Base-by-base conservation (phyloP, 2,329 filamentous ascomycete species). In the Aspergillus glaucus region DNA sequence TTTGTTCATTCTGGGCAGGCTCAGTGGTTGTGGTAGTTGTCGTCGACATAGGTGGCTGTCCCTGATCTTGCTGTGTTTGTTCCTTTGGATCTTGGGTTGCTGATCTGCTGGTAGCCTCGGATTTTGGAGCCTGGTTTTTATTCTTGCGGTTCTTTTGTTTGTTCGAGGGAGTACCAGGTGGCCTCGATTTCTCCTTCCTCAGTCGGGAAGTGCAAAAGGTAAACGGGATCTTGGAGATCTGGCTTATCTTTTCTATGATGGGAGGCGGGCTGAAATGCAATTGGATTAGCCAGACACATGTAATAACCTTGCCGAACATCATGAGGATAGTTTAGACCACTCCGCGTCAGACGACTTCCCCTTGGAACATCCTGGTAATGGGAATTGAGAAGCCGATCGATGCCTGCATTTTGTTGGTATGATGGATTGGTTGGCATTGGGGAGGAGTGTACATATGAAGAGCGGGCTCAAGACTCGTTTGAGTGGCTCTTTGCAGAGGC, bases 341-440 rank as follows among this genome's bases (percentile, higher is more conserved):
- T 0, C 87, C 87, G 9, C 81, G 79, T 87, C 86, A 93, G 1
- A 90, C 67, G 0, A 87, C 75, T 0, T 69, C 59, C 0, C 79
- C 79, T 0, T 64, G 63, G 57, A 90, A 92, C 75, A 93, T 82
- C 5, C 79, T 69, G 0, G 78, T 80, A 26, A 92, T 84, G 0
- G 87, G 87, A 1, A 93, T 86, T 0, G 87, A 84, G 61, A 92
- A 91, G 0, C 87, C 87, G 32, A 92, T 85, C 0, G 78, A 81
- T 2, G 78, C 62, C 65, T 69, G 21, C 5, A 9, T 12, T 28
- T 7, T 42, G 26, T 50, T 45, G 48, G 41, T 30, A 19, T 8
- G 22, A 37, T 15, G 17, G 34, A 15, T 7, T 15, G 15, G n/a
- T 34, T 28, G 26, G n/a, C 34, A 36, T 24, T 24, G 14, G 15